Conservation (phyloP, 441 rosid genomes). For the Capsella rubella region DNA sequence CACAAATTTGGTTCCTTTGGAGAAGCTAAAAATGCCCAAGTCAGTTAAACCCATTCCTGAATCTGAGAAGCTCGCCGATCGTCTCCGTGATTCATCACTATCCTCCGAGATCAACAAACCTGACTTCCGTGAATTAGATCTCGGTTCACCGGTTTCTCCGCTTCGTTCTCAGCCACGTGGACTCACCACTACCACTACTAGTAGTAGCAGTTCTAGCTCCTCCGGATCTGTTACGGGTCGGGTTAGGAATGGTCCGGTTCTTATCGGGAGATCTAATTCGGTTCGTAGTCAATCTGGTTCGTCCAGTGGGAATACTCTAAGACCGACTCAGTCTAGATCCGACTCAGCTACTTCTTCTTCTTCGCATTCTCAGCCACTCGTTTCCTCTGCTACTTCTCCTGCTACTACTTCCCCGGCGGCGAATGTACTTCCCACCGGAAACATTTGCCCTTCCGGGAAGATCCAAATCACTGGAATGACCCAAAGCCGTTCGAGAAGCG, state of each 20-base stretch:
- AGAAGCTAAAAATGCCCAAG: conserved; percentile 52
- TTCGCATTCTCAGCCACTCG: conserved; percentile 51
- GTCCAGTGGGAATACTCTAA: conserved; percentile 43
- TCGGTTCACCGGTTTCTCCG: conserved; percentile 94
- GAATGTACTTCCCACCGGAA: conserved; percentile 76
- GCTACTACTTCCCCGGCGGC: conserved; percentile 36
- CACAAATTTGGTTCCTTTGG: not conserved
- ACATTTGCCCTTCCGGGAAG: conserved; percentile 87
- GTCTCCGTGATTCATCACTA: conserved; percentile 57
- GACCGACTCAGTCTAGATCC: conserved; percentile 57
- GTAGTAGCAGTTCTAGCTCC: conserved; percentile 74
- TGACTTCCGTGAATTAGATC: conserved; percentile 94
- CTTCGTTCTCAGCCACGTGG: conserved; percentile 62
- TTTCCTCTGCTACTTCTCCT: conserved; percentile 63
- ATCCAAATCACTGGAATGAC: conserved; percentile 71
- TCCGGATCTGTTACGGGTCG: conserved; percentile 81
- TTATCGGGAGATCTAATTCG: conserved; percentile 49
- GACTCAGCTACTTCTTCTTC: conserved; percentile 38
- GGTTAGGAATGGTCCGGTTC: conserved; percentile 43
- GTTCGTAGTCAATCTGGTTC: conserved; percentile 48
- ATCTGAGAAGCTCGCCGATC: conserved; percentile 48
- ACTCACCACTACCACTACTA: conserved; percentile 45
- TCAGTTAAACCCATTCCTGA: conserved; percentile 48
- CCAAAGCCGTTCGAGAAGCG: conserved; percentile 57
- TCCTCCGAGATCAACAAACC: conserved; percentile 82